Conservation (phyloP, 768 basidiomycete species). For the Jaapia argillacea region DNA sequence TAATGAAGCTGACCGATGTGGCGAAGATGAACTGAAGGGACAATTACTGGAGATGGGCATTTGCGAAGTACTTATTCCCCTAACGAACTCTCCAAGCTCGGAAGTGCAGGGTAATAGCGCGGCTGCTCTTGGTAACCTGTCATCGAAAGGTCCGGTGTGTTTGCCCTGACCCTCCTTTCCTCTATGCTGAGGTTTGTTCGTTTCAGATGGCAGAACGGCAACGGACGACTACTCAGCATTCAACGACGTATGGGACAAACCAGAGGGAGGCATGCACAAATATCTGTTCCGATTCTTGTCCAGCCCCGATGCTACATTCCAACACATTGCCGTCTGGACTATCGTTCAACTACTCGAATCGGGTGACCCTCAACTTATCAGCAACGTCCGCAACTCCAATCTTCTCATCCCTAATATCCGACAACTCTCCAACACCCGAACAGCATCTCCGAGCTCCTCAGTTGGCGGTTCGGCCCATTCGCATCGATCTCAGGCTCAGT, state of each 20-base stretch:
- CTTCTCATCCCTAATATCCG: constrained; percentile 82
- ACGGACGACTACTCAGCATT: constrained; percentile 93
- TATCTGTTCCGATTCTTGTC: constrained; percentile 92
- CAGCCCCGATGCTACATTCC: constrained; percentile 93
- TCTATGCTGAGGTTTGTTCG: no score
- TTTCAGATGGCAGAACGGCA: constrained; percentile 60
- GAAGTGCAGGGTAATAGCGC: constrained; percentile 99
- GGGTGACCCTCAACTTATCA: constrained; percentile 85
- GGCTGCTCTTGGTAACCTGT: constrained; percentile 93
- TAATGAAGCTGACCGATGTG: neutral
- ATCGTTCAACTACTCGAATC: constrained; percentile 96
- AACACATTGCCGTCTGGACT: constrained; percentile 99
- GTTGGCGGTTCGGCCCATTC: constrained; percentile 61
- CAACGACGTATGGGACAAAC: constrained; percentile 96
- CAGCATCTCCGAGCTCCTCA: constrained; percentile 62
- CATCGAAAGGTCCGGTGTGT: constrained; percentile 80
- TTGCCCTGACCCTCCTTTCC: no score
- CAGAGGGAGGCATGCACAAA: constrained; percentile 92
- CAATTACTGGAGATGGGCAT: constrained; percentile 97
- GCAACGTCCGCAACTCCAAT: constrained; percentile 79
- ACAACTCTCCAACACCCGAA: constrained; percentile 63
- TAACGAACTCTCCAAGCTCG: constrained; percentile 92
- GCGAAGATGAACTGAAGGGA: constrained; percentile 87
- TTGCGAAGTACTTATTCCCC: constrained; percentile 91
- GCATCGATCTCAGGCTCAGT: constrained; percentile 56